Evolutionary conservation across 805 yeast species (phyloP), one percentile per base, ranked within the genome.

Genomic region (Lipomyces japonicus): DNA sequence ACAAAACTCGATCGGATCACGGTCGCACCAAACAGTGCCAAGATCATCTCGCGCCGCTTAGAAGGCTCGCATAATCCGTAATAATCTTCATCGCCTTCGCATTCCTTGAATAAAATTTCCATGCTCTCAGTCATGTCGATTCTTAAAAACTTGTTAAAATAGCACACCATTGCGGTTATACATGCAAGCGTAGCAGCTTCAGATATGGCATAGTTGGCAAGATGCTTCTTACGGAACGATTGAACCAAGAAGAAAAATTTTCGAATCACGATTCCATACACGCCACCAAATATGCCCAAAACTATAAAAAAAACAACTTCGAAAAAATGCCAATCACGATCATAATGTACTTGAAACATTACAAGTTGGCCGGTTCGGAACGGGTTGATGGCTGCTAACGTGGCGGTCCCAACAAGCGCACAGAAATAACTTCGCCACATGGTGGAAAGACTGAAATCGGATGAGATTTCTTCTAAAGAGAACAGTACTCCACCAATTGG

Each of bases 401-500:
- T 82, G 0, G 87, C 79, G 0, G 90, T 91, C 0, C 96, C 96
- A 1, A 88, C 80, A 51, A 95, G 70, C 1, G 96, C 85, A 61
- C 97, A 89, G 61, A 88, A 90, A 63, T 90, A 93, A 1, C 93
- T 80, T 61, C 88, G 85, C 95, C 95, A 87, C 66, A 95, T 76
- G 1, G 96, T 86, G 2, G 84, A 75, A 14, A 89, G 70, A 58
- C 80, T 84, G 64, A 88, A 84, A 36, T 78, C 77, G 28, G 82
- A 74, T 0, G 93, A 79, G 26, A 93, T 88, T 61, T 93, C 98
- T 65, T 93, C 99, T 51, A 93, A 77, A 10, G 95, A 81, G 66
- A 95, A 93, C 35, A 93, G 68, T 1, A 93, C 97, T 14, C 99
- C 99, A 23, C 95, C 95, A 71, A 91, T 88, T 0, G 98, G 98